Conservation (phyloP, 106 monocot species). For the Xerophyta viscosa region DNA sequence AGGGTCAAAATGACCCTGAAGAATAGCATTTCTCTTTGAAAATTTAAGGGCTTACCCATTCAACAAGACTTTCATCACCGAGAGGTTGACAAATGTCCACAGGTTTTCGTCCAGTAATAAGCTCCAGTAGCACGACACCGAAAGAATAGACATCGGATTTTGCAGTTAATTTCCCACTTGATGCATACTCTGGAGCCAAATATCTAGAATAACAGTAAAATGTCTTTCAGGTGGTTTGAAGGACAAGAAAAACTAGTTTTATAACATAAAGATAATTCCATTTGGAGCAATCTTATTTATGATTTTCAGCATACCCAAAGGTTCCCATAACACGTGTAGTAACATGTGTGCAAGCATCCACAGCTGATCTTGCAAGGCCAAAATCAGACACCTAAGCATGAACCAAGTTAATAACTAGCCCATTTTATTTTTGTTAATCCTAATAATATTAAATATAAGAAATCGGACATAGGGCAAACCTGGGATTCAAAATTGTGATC, state of each 20-base stretch:
- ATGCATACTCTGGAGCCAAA: constrained; percentile 78
- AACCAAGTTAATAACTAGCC: too few species aligned
- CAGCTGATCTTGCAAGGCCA: constrained; percentile 63
- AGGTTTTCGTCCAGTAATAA: constrained; percentile 67
- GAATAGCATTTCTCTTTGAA: not conserved
- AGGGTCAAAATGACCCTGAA: not conserved
- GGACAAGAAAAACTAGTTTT: too few species aligned
- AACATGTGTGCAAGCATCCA: constrained; percentile 67
- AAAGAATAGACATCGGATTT: constrained; percentile 75
- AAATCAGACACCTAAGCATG: constrained; percentile 85
- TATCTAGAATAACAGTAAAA: too few species aligned
- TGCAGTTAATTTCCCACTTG: constrained; percentile 62
- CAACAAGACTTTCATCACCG: constrained; percentile 81
- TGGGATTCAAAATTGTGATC: constrained; percentile 84
- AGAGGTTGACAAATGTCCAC: constrained; percentile 59
- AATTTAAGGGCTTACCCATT: constrained; percentile 44
- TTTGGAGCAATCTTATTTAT: not conserved
- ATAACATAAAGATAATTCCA: too few species aligned
- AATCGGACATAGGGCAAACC: too few species aligned
- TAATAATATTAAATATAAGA: too few species aligned
- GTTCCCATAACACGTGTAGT: constrained; percentile 86
- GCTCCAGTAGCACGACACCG: constrained; percentile 72
- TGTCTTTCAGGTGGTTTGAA: too few species aligned
- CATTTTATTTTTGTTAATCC: too few species aligned
- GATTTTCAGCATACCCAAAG: constrained; percentile 64